phyloP scores from a whole-genome alignment of 768 basidiomycete genomes.

The Austroboletus eburneus region DNA sequence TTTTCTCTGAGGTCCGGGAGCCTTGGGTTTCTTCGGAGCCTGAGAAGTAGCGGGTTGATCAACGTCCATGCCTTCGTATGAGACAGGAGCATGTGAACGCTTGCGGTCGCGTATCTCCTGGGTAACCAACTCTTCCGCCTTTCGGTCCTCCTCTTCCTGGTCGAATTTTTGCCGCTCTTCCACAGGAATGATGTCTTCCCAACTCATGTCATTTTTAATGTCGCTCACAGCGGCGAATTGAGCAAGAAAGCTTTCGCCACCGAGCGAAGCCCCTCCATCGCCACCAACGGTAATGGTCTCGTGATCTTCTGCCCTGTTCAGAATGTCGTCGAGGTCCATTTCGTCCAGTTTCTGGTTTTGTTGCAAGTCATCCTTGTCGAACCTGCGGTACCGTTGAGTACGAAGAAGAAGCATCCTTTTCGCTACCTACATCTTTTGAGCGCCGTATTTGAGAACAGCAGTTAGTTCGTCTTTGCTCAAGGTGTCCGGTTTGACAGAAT shows the following conservation, averaged over 20 bases:
- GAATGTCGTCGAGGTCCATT: constrained; percentile 98
- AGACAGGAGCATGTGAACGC: constrained; percentile 79
- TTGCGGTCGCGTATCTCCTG: constrained; percentile 74
- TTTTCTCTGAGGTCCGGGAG: constrained; percentile 73
- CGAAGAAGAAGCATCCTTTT: constrained; percentile 4
- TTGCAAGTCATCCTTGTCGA: constrained; percentile 92
- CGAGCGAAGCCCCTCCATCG: constrained; percentile 89
- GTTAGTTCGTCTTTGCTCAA: constrained; percentile 95
- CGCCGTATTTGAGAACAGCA: constrained; percentile 97
- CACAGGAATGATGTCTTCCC: constrained; percentile 98
- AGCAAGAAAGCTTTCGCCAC: constrained; percentile 94
- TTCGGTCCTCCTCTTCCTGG: constrained; percentile 71
- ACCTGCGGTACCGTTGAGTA: constrained; percentile 46
- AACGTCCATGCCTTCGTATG: constrained; percentile 93
- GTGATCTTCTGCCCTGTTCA: constrained; percentile 94
- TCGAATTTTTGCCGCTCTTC: constrained; percentile 86
- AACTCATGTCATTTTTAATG: constrained; percentile 96
- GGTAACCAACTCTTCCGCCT: constrained; percentile 64
- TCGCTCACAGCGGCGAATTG: constrained; percentile 96
- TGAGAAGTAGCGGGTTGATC: constrained; percentile 63
- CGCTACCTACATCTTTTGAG: constrained; percentile 82
- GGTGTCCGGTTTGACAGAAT: constrained; percentile 72
- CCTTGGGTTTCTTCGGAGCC: constrained; percentile 70
- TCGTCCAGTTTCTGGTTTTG: constrained; percentile 97
- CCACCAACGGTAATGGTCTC: constrained; percentile 83